Base-by-base conservation (phyloP, 208 protist genomes). In the Leptomonas pyrrhocoris region DNA sequence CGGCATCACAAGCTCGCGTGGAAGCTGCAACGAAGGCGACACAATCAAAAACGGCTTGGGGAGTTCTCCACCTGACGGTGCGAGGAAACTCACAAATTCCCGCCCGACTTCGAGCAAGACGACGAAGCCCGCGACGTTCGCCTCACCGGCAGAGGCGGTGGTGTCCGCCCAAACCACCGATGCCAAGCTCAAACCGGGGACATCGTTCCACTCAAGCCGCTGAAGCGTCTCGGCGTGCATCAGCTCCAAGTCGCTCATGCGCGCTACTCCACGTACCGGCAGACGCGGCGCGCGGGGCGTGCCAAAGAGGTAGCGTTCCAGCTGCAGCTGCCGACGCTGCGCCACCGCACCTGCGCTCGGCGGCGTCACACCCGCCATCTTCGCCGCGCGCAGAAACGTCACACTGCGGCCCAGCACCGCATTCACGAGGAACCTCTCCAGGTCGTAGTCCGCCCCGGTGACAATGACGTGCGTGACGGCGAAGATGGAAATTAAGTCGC, bases 41-140 rank as follows among this genome's bases (percentile, higher is more conserved):
- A 96, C 86, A 1, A 96, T 61, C n/a, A 96, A 59, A 55, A 84
- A 94, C 0, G 86, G 84, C 58, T 85, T 90, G 30, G 88, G 88
- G 36, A 96, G 70, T 36, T 72, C 78, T 0, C 89, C 87, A 7
- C 86, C 50, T 0, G 81, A 79, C 21, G 92, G 89, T 2, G 85
- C 77, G 15, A 94, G 79, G 68, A 96, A 92, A 16, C 88, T 89
- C 57, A 93, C 80, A 57, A 85, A 89, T 16, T 77, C 65, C 57
- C 87, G 89, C 11, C 89, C 88, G 2, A 94, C 79, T 68, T 96
- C 92, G 19, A 94, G 70, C 18, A 94, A 48, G 18, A 92, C 82
- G 36, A 96, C 74, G 75, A 85, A 91, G 34, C 92, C 92, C 13
- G 87, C 88, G 23, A 90, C 74, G 61, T 93, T 94, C 19, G 87